Conservation (phyloP, 2,329 filamentous ascomycete genomes). For the Calycina herbarum region DNA sequence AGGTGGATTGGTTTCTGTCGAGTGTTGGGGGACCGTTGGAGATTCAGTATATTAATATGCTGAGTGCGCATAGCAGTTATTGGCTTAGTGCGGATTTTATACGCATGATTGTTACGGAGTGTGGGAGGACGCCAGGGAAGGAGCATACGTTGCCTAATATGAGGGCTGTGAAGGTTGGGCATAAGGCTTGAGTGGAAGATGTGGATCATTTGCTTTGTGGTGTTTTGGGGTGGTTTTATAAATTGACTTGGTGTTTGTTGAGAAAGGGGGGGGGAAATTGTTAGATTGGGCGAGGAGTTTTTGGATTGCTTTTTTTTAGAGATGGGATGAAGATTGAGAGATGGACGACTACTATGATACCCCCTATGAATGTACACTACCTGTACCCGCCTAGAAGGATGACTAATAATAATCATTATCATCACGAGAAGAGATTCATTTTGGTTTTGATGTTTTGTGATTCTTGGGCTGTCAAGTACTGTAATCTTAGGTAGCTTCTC, state of each 20-base stretch:
- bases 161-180: slow-evolving; percentile 53
- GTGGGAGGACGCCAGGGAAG: slow-evolving; percentile 72
- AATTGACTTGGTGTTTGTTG: background rate
- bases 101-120: slow-evolving; percentile 84
- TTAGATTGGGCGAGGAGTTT: background rate
- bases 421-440: background rate
- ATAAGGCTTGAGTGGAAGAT: slow-evolving; percentile 17
- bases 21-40: slow-evolving; percentile 85
- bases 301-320: background rate
- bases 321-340: slow-evolving; percentile 8
- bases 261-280: background rate
- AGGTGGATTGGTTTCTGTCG: slow-evolving; percentile 86
- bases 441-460: background rate
- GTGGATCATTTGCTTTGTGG: background rate
- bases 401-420: background rate
- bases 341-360: slow-evolving; percentile 25
- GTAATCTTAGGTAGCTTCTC: too few species aligned
- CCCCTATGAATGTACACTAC: slow-evolving; percentile 14
- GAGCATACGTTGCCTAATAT: slow-evolving; percentile 57
- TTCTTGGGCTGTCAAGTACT: background rate
- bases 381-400: slow-evolving; percentile 1
- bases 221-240: too few species aligned
- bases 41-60: slow-evolving; percentile 96
- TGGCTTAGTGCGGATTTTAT: slow-evolving; percentile 88
- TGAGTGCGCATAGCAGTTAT: slow-evolving; percentile 92